Percentiles rank a stretch among this genome's conserved stretches.
Evolutionary conservation across 306 rosid species (phyloP).

Genomic region (Inga laurina): DNA sequence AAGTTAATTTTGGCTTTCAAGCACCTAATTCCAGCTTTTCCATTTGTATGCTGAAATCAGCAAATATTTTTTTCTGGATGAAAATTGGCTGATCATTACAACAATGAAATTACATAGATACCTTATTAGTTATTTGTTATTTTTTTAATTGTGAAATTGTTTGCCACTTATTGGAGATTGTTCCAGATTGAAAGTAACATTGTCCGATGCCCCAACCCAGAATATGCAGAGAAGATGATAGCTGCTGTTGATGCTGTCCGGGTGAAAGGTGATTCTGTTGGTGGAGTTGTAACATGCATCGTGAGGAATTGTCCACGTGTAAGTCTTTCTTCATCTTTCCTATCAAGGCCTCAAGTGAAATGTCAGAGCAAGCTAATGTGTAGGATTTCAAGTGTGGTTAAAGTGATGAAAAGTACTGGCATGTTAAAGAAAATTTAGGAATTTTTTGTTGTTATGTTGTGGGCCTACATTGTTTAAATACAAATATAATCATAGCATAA

Average conservation of each 20-base stretch:
- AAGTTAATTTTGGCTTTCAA: neutral
- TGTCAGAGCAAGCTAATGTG: constrained; percentile 13
- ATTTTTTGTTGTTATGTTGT: neutral
- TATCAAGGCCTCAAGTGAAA: neutral
- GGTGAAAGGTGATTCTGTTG: constrained; percentile 88
- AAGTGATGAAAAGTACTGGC: constrained; percentile 19
- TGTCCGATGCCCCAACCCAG: constrained; percentile 93
- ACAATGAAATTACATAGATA: constrained; percentile 1
- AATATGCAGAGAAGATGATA: constrained; percentile 96
- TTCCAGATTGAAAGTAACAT: constrained; percentile 90
- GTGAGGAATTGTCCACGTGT: constrained; percentile 90
- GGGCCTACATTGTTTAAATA: neutral
- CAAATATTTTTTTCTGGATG: neutral
- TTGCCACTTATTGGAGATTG: constrained; percentile 23
- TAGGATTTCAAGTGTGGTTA: constrained; percentile 8
- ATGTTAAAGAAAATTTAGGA: constrained; percentile 4
- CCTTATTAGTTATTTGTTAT: neutral
- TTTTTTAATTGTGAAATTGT: constrained; percentile 28
- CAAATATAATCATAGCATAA: neutral
- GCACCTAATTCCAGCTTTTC: neutral
- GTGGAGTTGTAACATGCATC: constrained; percentile 93
- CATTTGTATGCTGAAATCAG: neutral
- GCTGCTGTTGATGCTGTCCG: constrained; percentile 84
- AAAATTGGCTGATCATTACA: constrained; percentile 20
- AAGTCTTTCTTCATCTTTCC: constrained; percentile 37